A percentile compares a stretch with the other conserved stretches of the same genome.
These are phyloP conservation scores for Salix brachista DNA, from an alignment of 345 rosid species.

Conservation along the genomic window DNA sequence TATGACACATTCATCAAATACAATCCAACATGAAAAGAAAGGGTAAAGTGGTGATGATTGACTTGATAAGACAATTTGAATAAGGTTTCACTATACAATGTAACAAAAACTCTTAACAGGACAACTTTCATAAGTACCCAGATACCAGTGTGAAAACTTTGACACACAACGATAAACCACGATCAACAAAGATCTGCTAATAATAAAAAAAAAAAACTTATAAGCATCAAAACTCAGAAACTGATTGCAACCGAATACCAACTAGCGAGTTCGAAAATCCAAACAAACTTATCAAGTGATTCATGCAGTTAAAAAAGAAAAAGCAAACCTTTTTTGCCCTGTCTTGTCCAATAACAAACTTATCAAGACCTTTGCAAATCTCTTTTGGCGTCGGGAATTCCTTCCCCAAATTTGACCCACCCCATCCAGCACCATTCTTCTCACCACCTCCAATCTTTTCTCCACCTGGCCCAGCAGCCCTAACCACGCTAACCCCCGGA, in stretches of 20 bases:
- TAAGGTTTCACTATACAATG: neutral
- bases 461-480: conserved; percentile 39
- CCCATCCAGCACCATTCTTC: conserved; percentile 44
- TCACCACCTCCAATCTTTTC: conserved; percentile 25
- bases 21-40: neutral
- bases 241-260: neutral
- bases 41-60: too few species aligned
- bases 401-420: conserved; percentile 82
- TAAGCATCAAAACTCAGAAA: neutral
- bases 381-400: conserved; percentile 90
- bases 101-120: neutral
- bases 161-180: neutral
- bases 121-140: too few species aligned
- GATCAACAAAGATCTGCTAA: neutral
- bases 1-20: neutral
- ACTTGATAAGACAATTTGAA: neutral
- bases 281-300: too few species aligned
- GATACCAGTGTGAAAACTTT: neutral
- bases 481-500: conserved; percentile 51
- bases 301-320: neutral
- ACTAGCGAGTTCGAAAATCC: neutral
- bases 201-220: neutral
- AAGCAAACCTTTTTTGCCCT: conserved; percentile 72
- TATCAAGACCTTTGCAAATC: conserved; percentile 81
- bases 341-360: conserved; percentile 81